Conservation (phyloP, 768 basidiomycete genomes). For the Clavaria fumosa region DNA sequence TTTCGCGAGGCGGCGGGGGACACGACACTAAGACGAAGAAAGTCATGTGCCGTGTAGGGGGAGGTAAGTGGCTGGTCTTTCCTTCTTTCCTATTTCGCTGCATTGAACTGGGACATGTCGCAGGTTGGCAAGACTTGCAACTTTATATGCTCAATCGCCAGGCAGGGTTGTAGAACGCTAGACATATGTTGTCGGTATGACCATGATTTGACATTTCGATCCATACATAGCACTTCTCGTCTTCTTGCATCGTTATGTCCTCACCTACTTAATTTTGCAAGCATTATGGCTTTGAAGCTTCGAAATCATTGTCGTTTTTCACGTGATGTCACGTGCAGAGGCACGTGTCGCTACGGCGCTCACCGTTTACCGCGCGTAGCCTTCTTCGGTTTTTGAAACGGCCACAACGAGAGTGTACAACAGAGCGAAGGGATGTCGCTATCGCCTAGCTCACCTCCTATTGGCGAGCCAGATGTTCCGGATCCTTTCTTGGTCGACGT, state of each 20-base stretch:
- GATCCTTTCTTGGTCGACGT: constrained; percentile 53
- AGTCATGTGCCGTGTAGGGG: constrained; percentile 85
- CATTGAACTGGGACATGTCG: background rate
- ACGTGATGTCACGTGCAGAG: too few species aligned
- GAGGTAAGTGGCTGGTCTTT: constrained; percentile 33
- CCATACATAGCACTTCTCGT: constrained; percentile 3
- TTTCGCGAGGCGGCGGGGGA: constrained; percentile 26
- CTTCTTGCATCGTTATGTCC: too few species aligned
- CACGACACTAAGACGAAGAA: constrained; percentile 50
- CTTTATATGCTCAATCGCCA: constrained; percentile 66
- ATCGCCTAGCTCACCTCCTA: background rate
- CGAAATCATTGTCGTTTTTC: too few species aligned
- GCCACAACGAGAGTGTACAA: too few species aligned
- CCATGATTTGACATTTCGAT: background rate
- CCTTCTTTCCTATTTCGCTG: background rate
- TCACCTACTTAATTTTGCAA: too few species aligned
- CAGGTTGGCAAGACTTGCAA: constrained; percentile 71
- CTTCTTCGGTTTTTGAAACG: too few species aligned
- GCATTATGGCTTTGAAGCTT: too few species aligned
- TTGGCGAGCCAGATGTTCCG: constrained; percentile 29
- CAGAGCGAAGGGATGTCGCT: too few species aligned
- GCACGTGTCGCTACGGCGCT: too few species aligned
- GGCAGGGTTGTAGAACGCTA: constrained; percentile 35
- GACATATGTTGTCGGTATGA: background rate
- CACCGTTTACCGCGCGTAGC: too few species aligned